Evolutionary conservation across 2,329 filamentous ascomycete species (phyloP), one percentile per base, ranked within the genome.

Genomic region (Exophiala sideris): DNA sequence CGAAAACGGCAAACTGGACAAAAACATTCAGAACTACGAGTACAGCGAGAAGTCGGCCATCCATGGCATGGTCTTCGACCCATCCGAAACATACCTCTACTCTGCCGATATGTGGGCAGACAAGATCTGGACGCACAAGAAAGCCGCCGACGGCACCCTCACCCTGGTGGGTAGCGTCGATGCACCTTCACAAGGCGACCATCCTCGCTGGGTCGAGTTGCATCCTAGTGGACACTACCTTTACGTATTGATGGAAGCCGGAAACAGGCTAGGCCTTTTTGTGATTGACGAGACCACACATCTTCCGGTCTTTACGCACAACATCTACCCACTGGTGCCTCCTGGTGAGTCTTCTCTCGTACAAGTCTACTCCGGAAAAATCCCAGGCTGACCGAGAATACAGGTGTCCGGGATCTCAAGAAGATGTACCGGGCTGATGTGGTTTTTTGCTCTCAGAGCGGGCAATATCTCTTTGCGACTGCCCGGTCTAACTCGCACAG

Each of bases 231-330:
- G 88, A 16, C 81, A 84, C 54, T 91, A 90, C 70, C 79, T 95
- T 52, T 95, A 95, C 72, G 89, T 82, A 6, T 78, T 95, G 63
- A 95, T 94, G 88, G 90, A 95, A 72, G 86, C 85, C n/a, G 89
- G 89, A 50, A 95, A 95, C 74, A 79, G 86, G 48, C 74, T 95
- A 52, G 89, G 84, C 69, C 87, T 91, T 64, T 95, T 94, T 71
- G 79, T 88, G 61, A 84, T 95, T 71, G 87, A 94, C 69, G 81
- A 84, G 52, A 70, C 76, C 41, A 89, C 87, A 3, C 86, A 84
- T 69, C 73, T 89, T 67, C 90, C 90, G 10, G 80, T 89, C 14
- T 94, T 89, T 73, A 95, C 89, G 4, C 81, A 87, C 67, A 82
- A 86, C 61, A 78, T 81, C 49, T 95, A 84, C 69, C 89, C 90